Conservation (phyloP, 129 eudicot genomes). For the Logfia minima region DNA sequence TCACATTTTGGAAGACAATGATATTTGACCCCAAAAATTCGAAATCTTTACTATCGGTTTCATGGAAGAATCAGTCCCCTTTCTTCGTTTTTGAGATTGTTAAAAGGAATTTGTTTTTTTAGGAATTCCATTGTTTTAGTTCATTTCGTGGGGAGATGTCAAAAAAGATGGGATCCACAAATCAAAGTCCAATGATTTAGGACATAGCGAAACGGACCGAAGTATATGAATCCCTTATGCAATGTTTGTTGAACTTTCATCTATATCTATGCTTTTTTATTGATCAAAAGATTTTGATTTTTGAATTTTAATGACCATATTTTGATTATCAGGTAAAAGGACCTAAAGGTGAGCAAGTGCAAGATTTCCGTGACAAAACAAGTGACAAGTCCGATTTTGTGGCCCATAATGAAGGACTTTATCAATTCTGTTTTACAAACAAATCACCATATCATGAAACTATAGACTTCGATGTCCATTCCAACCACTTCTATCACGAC, state of each 20-base stretch:
- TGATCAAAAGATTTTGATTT: background rate
- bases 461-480: slow-evolving; percentile 78
- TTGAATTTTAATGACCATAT: background rate
- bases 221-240: background rate
- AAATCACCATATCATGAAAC: slow-evolving; percentile 90
- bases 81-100: background rate
- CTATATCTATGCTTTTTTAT: background rate
- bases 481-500: slow-evolving; percentile 51
- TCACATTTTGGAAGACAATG: background rate
- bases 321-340: slow-evolving; percentile 65
- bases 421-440: slow-evolving; percentile 78
- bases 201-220: background rate
- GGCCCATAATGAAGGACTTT: slow-evolving; percentile 68
- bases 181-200: background rate
- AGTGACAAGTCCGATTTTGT: slow-evolving; percentile 75
- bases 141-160: background rate
- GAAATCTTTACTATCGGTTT: background rate
- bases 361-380: slow-evolving; percentile 70
- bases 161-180: background rate
- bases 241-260: background rate
- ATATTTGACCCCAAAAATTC: slow-evolving; percentile 5
- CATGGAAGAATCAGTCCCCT: background rate
- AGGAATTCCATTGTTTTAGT: background rate
- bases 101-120: background rate
- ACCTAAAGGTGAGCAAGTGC: slow-evolving; percentile 82